Base-by-base conservation (phyloP, 306 rosid species). In the Senna siamea region DNA sequence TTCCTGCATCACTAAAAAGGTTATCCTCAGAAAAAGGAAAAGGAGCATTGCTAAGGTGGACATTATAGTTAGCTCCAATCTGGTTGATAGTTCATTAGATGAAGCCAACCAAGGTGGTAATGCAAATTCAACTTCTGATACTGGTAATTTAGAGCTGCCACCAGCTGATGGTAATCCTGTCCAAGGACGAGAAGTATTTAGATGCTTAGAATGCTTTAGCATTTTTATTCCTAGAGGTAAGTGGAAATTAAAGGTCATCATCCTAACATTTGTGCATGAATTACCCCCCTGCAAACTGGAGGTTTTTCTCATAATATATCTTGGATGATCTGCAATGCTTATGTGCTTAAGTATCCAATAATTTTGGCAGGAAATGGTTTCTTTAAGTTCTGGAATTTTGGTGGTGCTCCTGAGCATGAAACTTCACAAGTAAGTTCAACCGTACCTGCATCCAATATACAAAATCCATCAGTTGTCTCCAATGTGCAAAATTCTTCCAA, bases 181-280 rank as follows among this genome's bases (percentile, higher is more conserved):
- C 7, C 72, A 46, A 70, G 82, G 72, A 18, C 78, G 71, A 44
- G 89, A 81, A 48, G 65, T 72, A 28, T 85, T 85, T 71, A 72
- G 89, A 69, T 85, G 89, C 68, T 76, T 85, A 57, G 54, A 81
- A 58, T 85, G 89, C 75, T 69, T 85, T 78, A 85, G 86, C 82
- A 20, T 85, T 69, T 81, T 81, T 64, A 76, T 85, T 72, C 86
- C 86, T 48, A 67, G 69, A 55, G 82, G 86, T 78, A 51, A 79
- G 80, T 67, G 41, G 48, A 1, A 18, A 61, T 61, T 15, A 22
- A n/a, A 34, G 66, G 43, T 20, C 14, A 34, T 60, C 46, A 40
- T 60, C 13, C 66, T 59, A 32, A 34, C 6, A 15, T 59, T 32
- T 59, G 66, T 30, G 66, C 44, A 32, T n/a, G 48, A 37, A 12